phyloP scores from a whole-genome alignment of 1,139 yeast species.

The Debaryomycetaceae sp. region DNA sequence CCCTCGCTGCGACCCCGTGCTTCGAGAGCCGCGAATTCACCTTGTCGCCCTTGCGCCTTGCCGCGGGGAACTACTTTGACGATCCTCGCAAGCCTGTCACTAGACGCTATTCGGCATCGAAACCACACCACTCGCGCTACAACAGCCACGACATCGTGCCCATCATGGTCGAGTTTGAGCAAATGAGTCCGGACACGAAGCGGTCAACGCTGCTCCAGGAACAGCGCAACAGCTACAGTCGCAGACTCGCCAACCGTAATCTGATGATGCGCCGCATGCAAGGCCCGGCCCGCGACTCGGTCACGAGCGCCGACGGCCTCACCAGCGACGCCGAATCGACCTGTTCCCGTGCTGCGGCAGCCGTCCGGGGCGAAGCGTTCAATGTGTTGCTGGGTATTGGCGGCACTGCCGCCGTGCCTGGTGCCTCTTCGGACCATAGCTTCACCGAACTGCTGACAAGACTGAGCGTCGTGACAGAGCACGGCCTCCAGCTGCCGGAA shows the following conservation, averaged over 20 bases:
- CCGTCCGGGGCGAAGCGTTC: slow-evolving; percentile 16
- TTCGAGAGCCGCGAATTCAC: slow-evolving; percentile 25
- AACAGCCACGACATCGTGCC: slow-evolving; percentile 37
- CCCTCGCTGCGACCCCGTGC: slow-evolving; percentile 8
- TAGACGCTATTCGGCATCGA: slow-evolving; percentile 20
- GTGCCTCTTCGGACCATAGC: background rate
- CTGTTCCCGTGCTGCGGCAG: slow-evolving; percentile 1
- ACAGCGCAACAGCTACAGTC: slow-evolving; percentile 5
- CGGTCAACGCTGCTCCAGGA: background rate
- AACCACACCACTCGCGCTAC: slow-evolving; percentile 29
- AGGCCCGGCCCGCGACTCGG: slow-evolving; percentile 3
- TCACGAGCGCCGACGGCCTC: background rate
- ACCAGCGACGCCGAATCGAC: background rate
- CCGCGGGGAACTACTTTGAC: slow-evolving; percentile 11
- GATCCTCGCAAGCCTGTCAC: slow-evolving; percentile 6
- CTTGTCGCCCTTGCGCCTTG: slow-evolving; percentile 33
- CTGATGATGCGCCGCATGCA: slow-evolving; percentile 5
- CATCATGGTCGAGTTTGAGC: slow-evolving; percentile 35
- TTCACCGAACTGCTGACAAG: slow-evolving; percentile 23
- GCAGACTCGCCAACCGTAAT: slow-evolving; percentile 2
- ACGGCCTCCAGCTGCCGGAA: slow-evolving; percentile 25
- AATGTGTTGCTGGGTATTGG: slow-evolving; percentile 14
- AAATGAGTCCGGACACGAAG: slow-evolving; percentile 12
- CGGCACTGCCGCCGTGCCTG: slow-evolving; percentile 8
- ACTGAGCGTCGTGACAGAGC: slow-evolving; percentile 25